Evolutionary conservation across 1,284 basidiomycete genomes (phyloP), one percentile per base, ranked within the genome.

Genomic region (Ustilago loliicola): DNA sequence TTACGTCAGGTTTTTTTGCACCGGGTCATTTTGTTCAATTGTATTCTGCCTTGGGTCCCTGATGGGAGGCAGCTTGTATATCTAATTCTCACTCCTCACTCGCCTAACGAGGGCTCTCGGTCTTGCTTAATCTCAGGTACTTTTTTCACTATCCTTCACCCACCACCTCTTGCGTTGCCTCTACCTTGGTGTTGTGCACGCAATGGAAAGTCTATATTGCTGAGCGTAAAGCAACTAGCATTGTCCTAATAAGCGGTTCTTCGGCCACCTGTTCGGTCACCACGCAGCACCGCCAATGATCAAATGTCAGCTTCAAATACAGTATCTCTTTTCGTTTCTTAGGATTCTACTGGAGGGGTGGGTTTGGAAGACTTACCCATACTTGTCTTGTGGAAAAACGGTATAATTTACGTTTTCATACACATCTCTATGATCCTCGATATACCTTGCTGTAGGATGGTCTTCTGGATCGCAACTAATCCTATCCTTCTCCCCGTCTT

Each of bases 391-490:
- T 0, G 60, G 56, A 29, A 58, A 74, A 2, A 38, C 47, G 15
- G 67, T 73, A 23, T 62, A 48, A 53, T 86, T 86, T 10, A 50
- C 61, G 60, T 87, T 84, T 13, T 32, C 54, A 62, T 86, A 87
- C 17, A 85, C 63, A 30, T 85, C 83, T 9, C 61, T n/a, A 64
- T 86, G 79, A 1, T 73, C 60, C 11, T 79, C 50, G 40, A 86
- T 86, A 58, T 86, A 86, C 34, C 80, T 63, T 29, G 72, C 70
- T 0, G 84, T 85, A 0, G 84, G 84, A 53, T 83, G 76, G 55
- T 85, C 83, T 2, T 59, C 27, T 1, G 84, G 84, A 59, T 85
- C 80, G 53, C 84, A 85, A 21, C 64, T 65, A 38, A 80, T 71
- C 13, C 76, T 60, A 45, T 72, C 67, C 25, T 60, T 32, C 38